Evolutionary conservation across 139 green algal species (phyloP).

Genomic region (Klebsormidium nitens): DNA sequence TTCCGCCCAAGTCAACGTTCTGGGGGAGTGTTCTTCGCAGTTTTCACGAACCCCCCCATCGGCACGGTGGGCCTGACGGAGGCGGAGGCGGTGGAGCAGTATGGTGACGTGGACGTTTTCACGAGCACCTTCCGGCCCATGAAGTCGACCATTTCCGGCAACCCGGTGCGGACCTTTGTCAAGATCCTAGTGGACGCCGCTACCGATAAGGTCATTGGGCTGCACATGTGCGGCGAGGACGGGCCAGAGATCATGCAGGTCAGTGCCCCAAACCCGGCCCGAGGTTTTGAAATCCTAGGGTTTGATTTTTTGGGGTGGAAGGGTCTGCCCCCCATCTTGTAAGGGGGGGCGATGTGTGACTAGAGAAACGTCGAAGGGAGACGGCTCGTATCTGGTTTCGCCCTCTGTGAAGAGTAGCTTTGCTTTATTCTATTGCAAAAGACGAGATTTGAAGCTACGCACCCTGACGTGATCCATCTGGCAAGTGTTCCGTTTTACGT

Average conservation of each 20-base stretch:
- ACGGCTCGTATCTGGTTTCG: too few species aligned
- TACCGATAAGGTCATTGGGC: constrained; percentile 68
- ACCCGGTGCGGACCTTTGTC: constrained; percentile 47
- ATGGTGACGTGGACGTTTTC: constrained; percentile 82
- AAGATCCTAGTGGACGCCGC: constrained; percentile 75
- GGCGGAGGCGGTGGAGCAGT: constrained; percentile 56
- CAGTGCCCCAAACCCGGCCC: too few species aligned
- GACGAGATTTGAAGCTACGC: not conserved
- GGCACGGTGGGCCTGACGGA: constrained; percentile 86
- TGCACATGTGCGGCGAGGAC: constrained; percentile 93
- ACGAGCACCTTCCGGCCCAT: constrained; percentile 85
- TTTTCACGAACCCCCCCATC: constrained; percentile 86
- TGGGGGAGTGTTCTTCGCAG: too few species aligned
- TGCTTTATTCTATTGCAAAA: too few species aligned
- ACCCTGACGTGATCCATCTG: not conserved
- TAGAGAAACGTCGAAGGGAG: too few species aligned
- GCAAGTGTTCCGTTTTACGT: not conserved
- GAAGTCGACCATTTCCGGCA: constrained; percentile 87
- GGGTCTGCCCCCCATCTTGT: too few species aligned
- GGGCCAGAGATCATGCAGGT: constrained; percentile 91
- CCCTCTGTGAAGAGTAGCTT: not conserved
- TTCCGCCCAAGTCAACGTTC: too few species aligned
- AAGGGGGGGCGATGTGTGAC: too few species aligned
- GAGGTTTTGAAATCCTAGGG: too few species aligned
- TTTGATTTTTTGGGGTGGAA: too few species aligned